phyloP scores from a whole-genome alignment of 2,329 filamentous ascomycete species.

The Phyllachora maydis region DNA sequence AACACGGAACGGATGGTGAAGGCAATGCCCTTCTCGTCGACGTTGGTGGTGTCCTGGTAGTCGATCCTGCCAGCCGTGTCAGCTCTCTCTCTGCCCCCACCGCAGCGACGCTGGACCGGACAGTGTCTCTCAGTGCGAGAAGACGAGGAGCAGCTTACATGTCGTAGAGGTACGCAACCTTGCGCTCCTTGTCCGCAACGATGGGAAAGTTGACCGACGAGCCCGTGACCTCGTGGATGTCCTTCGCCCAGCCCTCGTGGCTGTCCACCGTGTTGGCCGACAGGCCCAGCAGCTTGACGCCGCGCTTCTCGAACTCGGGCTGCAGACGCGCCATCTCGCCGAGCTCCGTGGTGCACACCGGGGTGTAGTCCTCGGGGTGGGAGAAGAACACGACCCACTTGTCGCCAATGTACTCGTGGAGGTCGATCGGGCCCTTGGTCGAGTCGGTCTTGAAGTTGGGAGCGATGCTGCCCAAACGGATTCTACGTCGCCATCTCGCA shows the following conservation, averaged over 20 bases:
- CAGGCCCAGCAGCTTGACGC: constrained; percentile 80
- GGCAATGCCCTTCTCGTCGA: constrained; percentile 63
- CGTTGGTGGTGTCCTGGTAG: constrained; percentile 63
- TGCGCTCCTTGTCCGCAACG: constrained; percentile 59
- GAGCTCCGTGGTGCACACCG: constrained; percentile 89
- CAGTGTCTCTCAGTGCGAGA: too few relatives aligned
- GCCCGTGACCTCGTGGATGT: constrained; percentile 62
- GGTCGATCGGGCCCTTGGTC: constrained; percentile 58
- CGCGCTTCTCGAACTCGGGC: constrained; percentile 69
- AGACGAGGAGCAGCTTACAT: constrained; percentile 29
- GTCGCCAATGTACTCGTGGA: constrained; percentile 63
- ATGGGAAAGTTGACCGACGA: constrained; percentile 56
- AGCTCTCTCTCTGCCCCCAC: too few relatives aligned
- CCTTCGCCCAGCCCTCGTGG: constrained; percentile 79
- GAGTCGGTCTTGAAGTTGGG: constrained; percentile 75
- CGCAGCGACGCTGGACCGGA: too few relatives aligned
- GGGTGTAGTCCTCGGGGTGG: constrained; percentile 79
- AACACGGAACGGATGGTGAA: constrained; percentile 93
- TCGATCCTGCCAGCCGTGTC: too few relatives aligned
- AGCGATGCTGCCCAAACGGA: constrained; percentile 45
- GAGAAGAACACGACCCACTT: constrained; percentile 72
- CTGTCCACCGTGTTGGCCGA: constrained; percentile 69
- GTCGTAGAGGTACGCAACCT: constrained; percentile 58
- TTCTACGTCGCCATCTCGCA: too few relatives aligned
- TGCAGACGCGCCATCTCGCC: constrained; percentile 81